phyloP scores from a whole-genome alignment of 495 filamentous ascomycete species.

The Chaetomium cochliodes region DNA sequence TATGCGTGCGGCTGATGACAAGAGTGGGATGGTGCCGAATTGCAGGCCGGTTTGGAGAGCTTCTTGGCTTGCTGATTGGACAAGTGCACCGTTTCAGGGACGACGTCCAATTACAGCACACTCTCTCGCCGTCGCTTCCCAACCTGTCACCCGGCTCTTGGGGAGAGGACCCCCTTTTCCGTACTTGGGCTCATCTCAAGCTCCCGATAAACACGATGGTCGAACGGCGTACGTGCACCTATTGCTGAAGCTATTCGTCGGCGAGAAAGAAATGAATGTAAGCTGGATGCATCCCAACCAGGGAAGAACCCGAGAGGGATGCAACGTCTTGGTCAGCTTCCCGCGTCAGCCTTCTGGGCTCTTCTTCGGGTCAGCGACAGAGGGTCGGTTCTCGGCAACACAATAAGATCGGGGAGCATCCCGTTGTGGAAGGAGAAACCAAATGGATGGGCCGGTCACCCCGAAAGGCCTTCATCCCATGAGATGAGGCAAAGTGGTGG shows the following conservation, averaged over 20 bases:
- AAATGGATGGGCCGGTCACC: background rate
- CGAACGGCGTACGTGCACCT: background rate
- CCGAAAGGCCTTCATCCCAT: background rate
- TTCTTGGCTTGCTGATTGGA: slow-evolving; percentile 20
- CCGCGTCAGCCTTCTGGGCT: background rate
- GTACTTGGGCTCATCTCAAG: slow-evolving; percentile 8
- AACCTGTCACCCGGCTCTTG: slow-evolving; percentile 5
- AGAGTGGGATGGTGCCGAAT: slow-evolving; percentile 16
- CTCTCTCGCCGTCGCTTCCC: slow-evolving; percentile 4
- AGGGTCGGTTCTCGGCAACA: too few relatives aligned
- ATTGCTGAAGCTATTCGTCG: background rate
- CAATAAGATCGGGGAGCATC: background rate
- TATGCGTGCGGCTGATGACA: slow-evolving; percentile 23
- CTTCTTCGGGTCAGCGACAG: background rate
- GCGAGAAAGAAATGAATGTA: background rate
- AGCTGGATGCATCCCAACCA: background rate
- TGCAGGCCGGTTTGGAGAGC: slow-evolving; percentile 1
- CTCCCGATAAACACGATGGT: background rate
- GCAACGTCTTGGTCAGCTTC: slow-evolving; percentile 7
- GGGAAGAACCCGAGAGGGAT: background rate
- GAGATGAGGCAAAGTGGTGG: background rate
- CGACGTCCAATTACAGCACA: slow-evolving; percentile 17
- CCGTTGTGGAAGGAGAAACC: background rate
- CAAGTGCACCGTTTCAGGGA: slow-evolving; percentile 4
- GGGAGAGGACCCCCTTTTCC: background rate